phyloP scores from a whole-genome alignment of 257 asterid genomes.

The Fraxinus americana region DNA sequence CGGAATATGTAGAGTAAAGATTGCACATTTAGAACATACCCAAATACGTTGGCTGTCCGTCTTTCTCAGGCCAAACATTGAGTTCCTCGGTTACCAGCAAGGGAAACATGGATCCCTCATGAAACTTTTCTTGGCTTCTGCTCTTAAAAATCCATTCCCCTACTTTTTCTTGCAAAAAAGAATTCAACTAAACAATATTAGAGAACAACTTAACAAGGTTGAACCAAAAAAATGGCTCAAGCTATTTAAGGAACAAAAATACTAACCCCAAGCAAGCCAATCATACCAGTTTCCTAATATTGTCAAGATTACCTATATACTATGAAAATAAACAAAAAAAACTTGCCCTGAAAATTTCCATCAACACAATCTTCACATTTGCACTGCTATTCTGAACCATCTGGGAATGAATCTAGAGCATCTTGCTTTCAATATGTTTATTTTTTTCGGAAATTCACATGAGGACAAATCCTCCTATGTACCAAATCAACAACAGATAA shows the following conservation, averaged over 20 bases:
- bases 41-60: slow-evolving; percentile 69
- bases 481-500: too few relatives aligned
- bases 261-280: slow-evolving; percentile 19
- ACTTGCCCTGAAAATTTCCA: too few relatives aligned
- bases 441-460: too few relatives aligned
- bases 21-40: slow-evolving; percentile 46
- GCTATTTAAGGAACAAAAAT: background rate
- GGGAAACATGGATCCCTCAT: slow-evolving; percentile 87
- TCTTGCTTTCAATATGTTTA: too few relatives aligned
- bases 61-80: slow-evolving; percentile 91
- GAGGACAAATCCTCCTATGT: too few relatives aligned
- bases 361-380: too few relatives aligned
- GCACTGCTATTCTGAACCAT: too few relatives aligned
- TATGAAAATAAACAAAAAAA: too few relatives aligned
- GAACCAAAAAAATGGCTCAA: background rate
- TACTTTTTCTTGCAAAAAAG: slow-evolving; percentile 54
- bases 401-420: too few relatives aligned
- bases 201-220: background rate
- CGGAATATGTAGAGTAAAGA: background rate
- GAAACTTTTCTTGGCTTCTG: slow-evolving; percentile 83
- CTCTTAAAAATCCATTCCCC: slow-evolving; percentile 91
- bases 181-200: background rate
- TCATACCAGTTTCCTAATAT: slow-evolving; percentile 20
- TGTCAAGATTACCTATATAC: too few relatives aligned
- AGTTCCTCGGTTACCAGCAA: slow-evolving; percentile 72